Base-by-base conservation (phyloP, 495 filamentous ascomycete genomes). In the Usnea hakonensis region DNA sequence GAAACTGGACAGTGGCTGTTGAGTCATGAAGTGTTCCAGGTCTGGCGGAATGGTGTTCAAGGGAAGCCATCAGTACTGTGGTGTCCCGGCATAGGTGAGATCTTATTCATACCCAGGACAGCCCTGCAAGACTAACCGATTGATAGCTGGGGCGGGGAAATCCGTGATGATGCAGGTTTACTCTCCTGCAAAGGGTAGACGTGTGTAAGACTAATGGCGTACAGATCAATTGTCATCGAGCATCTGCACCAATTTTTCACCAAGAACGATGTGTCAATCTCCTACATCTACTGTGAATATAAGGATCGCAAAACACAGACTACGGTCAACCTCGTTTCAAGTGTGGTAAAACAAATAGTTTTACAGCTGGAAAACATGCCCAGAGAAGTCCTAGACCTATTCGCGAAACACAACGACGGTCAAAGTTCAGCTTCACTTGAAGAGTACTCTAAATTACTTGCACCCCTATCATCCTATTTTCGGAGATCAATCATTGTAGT, bases 231-330 rank as follows among this genome's bases (percentile, higher is more conserved):
- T 21, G 65, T 77, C 5, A 63, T 79, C 19, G 66, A 79, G 14
- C 44, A 76, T 19, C 69, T 79, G 4, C 41, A 50, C 23, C 50
- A 33, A 28, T 14, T 53, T 26, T 71, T 71, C 43, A 3, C 48
- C 0, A 57, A 64, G 33, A 40, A 67, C 28, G 5, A 52, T 5
- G 66, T 73, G 17, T 66, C 65, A 14, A 59, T 76, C 46, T 68
- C 76, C 0, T 76, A 71, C 63, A 58, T 77, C 28, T 79, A 81
- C 60, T 79, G 71, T 65, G 72, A 76, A 53, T 77, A 73, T 61
- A 61, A 62, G 13, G 65, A 69, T 13, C 58, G 65, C 23, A 54
- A 71, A 23, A 67, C 73, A 3, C 48, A 77, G 55, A 72, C 41
- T 0, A 32, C 40, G 10, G 21, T 43, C 17, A 32, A 69, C 35